A percentile compares a stretch with the other conserved stretches of the same genome.
Evolutionary conservation across 225 moss, liverwort and hornwort genomes (phyloP).

Genomic region (Polytrichum formosum): DNA sequence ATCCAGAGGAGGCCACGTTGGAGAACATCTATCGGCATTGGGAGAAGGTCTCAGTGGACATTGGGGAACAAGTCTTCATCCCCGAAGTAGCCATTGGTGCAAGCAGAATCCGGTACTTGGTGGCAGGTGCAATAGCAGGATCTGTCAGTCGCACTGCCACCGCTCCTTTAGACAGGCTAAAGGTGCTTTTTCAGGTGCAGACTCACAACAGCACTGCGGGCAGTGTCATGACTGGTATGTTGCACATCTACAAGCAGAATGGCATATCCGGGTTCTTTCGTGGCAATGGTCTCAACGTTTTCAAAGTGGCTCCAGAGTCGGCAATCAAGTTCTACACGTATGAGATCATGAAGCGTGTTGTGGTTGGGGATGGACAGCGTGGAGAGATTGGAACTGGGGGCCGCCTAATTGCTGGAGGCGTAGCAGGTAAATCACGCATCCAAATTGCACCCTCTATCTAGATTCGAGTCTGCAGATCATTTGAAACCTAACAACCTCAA

Average conservation of each 20-base stretch:
- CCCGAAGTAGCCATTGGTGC: constrained; percentile 89
- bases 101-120: constrained; percentile 65
- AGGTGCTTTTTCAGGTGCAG: constrained; percentile 91
- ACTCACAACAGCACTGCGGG: constrained; percentile 42
- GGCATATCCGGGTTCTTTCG: constrained; percentile 82
- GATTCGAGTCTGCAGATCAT: neutral
- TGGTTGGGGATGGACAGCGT: constrained; percentile 65
- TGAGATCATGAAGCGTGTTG: constrained; percentile 67
- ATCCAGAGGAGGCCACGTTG: constrained; percentile 81
- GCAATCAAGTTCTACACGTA: constrained; percentile 92
- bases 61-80: constrained; percentile 90
- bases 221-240: constrained; percentile 68
- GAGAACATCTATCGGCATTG: constrained; percentile 83
- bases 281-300: constrained; percentile 85
- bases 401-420: constrained; percentile 76
- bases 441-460: no score
- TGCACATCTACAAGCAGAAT: constrained; percentile 73
- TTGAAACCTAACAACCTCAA: no score
- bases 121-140: constrained; percentile 94
- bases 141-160: constrained; percentile 87
- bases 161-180: constrained; percentile 93
- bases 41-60: constrained; percentile 92
- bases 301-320: constrained; percentile 90
- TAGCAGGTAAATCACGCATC: constrained; percentile 42
- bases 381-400: constrained; percentile 76